Base-by-base conservation (phyloP, 257 asterid species). In the Przewalskia tangutica region DNA sequence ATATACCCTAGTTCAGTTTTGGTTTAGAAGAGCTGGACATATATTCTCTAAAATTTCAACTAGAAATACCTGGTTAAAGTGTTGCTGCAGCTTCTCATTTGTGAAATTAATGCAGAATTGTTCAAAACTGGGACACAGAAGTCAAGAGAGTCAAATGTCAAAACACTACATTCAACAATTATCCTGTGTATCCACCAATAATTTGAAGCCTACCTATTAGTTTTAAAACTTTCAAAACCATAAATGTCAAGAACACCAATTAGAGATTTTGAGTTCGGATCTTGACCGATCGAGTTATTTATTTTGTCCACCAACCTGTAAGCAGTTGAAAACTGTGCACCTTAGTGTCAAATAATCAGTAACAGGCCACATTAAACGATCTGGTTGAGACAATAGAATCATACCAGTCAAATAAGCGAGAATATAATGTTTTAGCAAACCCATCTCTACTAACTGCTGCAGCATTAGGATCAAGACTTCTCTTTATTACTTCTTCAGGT, bases 161-260 rank as follows among this genome's bases (percentile, higher is more conserved):
- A 75, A 75, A 23, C 27, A 48, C 46, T 44, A 75, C 80, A 50
- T 75, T 50, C 40, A 75, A 14, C 46, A 23, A 13, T 75, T 55
- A 50, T 7, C 44, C 7, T 12, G 63, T 50, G 44, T 20, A 20
- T 50, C 7, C 42, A 11, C 59, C 75, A 67, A 83, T 83, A 78
- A 81, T 63, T n/a, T 48, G 23, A 23, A 14, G 16, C 87, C 85
- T 88, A 95, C 99, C 98, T 95, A 84, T 95, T 95, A 80, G 65
- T 85, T 86, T 95, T 91, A 79, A 95, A 95, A 86, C 99, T 95
- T 91, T 95, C 99, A 83, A 95, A 95, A 88, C 99, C 99, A 82
- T 95, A 95, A 4, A 95, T 95, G 86, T 95, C 99, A 85, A 95
- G 99, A 85, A 95, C 98, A 81, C 99, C 99, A 89, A 95, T 95